phyloP scores from a whole-genome alignment of 1,284 basidiomycete species.

The Porogramme epimiltina region DNA sequence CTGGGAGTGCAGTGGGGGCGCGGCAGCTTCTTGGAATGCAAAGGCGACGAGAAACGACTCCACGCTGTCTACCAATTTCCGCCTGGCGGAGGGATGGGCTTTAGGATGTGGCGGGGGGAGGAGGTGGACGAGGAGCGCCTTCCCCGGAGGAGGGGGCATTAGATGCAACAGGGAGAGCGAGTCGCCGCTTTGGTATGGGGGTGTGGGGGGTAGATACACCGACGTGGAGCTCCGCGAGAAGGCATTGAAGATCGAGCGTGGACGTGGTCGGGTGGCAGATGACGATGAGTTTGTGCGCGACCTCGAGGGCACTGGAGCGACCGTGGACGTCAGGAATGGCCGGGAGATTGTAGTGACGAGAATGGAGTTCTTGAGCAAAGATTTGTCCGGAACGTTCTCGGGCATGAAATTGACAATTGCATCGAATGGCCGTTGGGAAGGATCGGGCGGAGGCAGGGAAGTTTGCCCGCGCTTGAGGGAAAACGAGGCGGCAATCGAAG shows the following conservation, averaged over 20 bases:
- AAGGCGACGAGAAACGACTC: conserved; percentile 41
- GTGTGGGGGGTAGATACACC: conserved; percentile 25
- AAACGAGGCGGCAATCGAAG: conserved; percentile 15
- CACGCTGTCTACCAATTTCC: conserved; percentile 36
- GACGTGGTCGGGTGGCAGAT: conserved; percentile 9
- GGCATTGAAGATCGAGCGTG: conserved; percentile 19
- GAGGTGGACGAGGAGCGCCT: conserved; percentile 36
- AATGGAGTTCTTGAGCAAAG: conserved; percentile 43
- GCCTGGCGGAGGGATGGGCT: conserved; percentile 18
- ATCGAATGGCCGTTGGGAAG: conserved; percentile 42
- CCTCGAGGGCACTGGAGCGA: conserved; percentile 8
- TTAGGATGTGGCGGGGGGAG: conserved; percentile 27
- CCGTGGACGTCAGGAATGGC: conserved; percentile 37
- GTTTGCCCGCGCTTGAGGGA: conserved; percentile 7
- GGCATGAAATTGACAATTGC: conserved; percentile 44
- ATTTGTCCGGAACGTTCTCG: conserved; percentile 33
- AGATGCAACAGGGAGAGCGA: conserved; percentile 23
- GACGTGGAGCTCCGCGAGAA: conserved; percentile 24
- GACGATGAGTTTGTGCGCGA: conserved; percentile 13
- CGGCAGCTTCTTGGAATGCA: conserved; percentile 18
- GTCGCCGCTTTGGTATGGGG: conserved; percentile 18
- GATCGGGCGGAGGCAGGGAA: conserved; percentile 30
- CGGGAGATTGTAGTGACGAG: conserved; percentile 44
- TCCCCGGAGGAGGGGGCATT: conserved; percentile 14
- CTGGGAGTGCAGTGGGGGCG: neutral